Evolutionary conservation across 2,329 filamentous ascomycete genomes (phyloP).

Genomic region (Intubia oerlemansii): DNA sequence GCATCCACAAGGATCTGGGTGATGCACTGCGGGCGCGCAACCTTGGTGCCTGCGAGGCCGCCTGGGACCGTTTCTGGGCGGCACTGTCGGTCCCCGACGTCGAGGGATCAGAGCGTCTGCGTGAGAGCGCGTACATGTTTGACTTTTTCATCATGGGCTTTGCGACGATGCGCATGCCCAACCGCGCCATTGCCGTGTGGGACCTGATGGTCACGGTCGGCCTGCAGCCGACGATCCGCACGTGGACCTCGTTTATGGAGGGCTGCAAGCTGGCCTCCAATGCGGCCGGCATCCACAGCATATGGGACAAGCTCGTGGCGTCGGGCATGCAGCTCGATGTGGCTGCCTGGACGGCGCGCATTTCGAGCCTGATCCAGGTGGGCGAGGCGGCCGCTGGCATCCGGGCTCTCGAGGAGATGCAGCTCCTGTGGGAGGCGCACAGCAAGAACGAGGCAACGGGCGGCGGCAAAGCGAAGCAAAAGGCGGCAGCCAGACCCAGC

Average conservation of each 20-base stretch:
- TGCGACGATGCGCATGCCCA: slow-evolving; percentile 12
- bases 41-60: slow-evolving; percentile 8
- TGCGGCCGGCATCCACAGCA: slow-evolving; percentile 32
- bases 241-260: slow-evolving; percentile 54
- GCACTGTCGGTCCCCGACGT: slow-evolving; percentile 7
- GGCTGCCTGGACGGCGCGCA: slow-evolving; percentile 47
- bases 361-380: slow-evolving; percentile 40
- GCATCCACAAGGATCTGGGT: slow-evolving; percentile 10
- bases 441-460: neutral
- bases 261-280: slow-evolving; percentile 44
- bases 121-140: slow-evolving; percentile 9
- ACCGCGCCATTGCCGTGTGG: slow-evolving; percentile 15
- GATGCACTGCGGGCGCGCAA: slow-evolving; percentile 12
- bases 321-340: slow-evolving; percentile 39
- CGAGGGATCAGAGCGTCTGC: slow-evolving; percentile 6
- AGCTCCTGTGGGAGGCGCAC: slow-evolving; percentile 29
- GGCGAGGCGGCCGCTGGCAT: slow-evolving; percentile 35
- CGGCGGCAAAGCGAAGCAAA: neutral
- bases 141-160: slow-evolving; percentile 16
- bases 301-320: slow-evolving; percentile 43
- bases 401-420: slow-evolving; percentile 43
- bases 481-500: slow-evolving; percentile 2
- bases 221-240: slow-evolving; percentile 35
- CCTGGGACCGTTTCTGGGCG: slow-evolving; percentile 13
- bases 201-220: slow-evolving; percentile 23